Conservation (phyloP, 2,329 filamentous ascomycete species). For the Ceratocystis albifundus region DNA sequence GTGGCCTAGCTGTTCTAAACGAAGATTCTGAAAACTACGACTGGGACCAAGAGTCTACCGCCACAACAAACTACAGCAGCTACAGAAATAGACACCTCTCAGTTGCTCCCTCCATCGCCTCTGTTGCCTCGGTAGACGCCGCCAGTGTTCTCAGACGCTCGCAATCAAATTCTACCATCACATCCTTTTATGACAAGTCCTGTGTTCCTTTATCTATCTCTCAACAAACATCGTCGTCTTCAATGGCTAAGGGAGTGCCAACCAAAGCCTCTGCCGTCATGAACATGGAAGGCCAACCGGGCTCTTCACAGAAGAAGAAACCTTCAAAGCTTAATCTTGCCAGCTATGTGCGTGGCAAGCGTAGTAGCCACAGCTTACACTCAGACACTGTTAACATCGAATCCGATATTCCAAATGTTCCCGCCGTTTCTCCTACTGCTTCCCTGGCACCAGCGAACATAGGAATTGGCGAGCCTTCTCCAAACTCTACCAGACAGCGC, state of each 20-base stretch:
- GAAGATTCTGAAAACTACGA: slow-evolving; percentile 20
- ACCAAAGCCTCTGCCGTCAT: slow-evolving; percentile 38
- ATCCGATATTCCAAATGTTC: slow-evolving; percentile 30
- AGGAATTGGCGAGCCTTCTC: slow-evolving; percentile 10
- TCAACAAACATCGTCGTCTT: slow-evolving; percentile 47
- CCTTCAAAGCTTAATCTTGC: slow-evolving; percentile 40
- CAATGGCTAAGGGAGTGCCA: slow-evolving; percentile 46
- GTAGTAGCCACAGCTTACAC: slow-evolving; percentile 29
- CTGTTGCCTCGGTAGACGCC: slow-evolving; percentile 31
- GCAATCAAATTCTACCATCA: slow-evolving; percentile 44
- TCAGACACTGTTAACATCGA: slow-evolving; percentile 30
- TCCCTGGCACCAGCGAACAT: slow-evolving; percentile 31
- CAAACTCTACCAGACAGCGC: slow-evolving; percentile 17
- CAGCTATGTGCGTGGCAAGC: slow-evolving; percentile 28
- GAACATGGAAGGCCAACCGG: slow-evolving; percentile 34
- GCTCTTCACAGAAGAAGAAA: slow-evolving; percentile 31
- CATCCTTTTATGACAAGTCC: slow-evolving; percentile 46
- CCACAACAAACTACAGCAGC: slow-evolving; percentile 14
- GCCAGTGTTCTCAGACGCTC: slow-evolving; percentile 37
- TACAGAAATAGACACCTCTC: slow-evolving; percentile 16
- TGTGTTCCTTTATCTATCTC: slow-evolving; percentile 47
- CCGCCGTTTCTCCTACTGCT: slow-evolving; percentile 35
- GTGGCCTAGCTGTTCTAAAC: slow-evolving; percentile 15
- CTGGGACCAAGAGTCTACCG: slow-evolving; percentile 19
- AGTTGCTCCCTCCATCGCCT: slow-evolving; percentile 24